phyloP scores from a whole-genome alignment of 768 basidiomycete genomes.

The Tylopilus cervinicoccineus region DNA sequence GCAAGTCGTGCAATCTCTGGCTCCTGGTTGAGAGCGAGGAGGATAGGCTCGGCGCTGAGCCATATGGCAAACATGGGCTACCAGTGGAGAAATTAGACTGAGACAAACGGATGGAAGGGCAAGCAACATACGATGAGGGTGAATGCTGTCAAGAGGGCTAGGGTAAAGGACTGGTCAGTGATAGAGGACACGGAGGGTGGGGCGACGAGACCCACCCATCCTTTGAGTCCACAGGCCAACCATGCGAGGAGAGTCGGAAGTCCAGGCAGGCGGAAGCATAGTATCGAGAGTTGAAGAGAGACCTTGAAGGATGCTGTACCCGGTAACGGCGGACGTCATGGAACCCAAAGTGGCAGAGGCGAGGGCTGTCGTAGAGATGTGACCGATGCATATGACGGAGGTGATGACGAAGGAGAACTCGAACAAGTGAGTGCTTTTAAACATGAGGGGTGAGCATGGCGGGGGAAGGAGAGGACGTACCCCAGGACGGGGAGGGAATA shows the following conservation, averaged over 20 bases:
- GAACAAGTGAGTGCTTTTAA: conserved; percentile 62
- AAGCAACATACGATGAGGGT: conserved; percentile 53
- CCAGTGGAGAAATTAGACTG: background rate
- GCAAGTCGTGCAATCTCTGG: conserved; percentile 81
- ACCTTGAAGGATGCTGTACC: conserved; percentile 70
- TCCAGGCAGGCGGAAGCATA: conserved; percentile 93
- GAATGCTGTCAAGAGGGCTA: conserved; percentile 60
- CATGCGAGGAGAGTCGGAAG: conserved; percentile 74
- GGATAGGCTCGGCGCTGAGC: conserved; percentile 77
- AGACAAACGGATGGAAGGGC: background rate
- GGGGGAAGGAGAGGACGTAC: conserved; percentile 38
- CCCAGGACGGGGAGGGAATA: conserved; percentile 72
- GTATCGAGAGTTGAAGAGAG: conserved; percentile 87
- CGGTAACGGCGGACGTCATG: conserved; percentile 63
- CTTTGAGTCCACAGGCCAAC: conserved; percentile 91
- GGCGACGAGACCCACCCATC: conserved; percentile 54
- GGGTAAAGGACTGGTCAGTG: conserved; percentile 6
- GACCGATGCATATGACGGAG: conserved; percentile 85
- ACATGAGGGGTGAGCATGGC: conserved; percentile 1
- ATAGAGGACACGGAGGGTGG: background rate
- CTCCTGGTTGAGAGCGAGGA: conserved; percentile 75
- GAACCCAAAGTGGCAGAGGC: conserved; percentile 76
- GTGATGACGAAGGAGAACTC: conserved; percentile 86
- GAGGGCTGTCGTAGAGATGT: conserved; percentile 84
- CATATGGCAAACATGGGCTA: conserved; percentile 65